Conservation (phyloP, 2,329 filamentous ascomycete species). For the Xylaria sp. region DNA sequence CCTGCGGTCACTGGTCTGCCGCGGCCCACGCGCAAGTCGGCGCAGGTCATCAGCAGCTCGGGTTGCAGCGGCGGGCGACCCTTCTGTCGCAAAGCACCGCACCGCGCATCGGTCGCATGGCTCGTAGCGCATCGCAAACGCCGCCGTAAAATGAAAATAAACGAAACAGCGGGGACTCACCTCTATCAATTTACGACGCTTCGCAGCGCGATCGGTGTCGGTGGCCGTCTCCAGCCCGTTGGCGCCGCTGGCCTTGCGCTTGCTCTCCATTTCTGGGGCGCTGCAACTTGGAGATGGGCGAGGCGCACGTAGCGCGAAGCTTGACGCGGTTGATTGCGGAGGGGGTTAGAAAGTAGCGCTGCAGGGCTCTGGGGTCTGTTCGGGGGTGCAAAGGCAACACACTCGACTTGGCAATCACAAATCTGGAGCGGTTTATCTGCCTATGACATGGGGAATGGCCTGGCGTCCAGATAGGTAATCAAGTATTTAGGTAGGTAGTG, state of each 20-base stretch:
- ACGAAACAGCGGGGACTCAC: slow-evolving; percentile 51
- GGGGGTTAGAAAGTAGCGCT: slow-evolving; percentile 29
- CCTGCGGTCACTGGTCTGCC: not conserved
- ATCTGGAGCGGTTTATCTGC: slow-evolving; percentile 2
- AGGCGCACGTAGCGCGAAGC: slow-evolving; percentile 37
- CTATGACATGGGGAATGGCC: slow-evolving; percentile 8
- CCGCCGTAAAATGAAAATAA: not conserved
- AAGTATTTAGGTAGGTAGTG: slow-evolving; percentile 6
- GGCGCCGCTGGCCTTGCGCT: slow-evolving; percentile 62
- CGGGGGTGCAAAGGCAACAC: slow-evolving; percentile 15
- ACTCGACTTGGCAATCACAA: slow-evolving; percentile 22
- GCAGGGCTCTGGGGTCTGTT: slow-evolving; percentile 24
- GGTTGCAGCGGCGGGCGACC: slow-evolving; percentile 2
- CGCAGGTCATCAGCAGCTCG: slow-evolving; percentile 12
- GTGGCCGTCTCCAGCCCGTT: slow-evolving; percentile 56
- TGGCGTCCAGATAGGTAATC: not conserved
- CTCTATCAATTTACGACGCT: slow-evolving; percentile 65
- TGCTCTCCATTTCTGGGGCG: slow-evolving; percentile 61
- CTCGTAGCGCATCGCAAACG: slow-evolving; percentile 26
- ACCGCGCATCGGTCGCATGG: slow-evolving; percentile 32
- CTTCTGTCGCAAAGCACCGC: slow-evolving; percentile 38
- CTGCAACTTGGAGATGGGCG: slow-evolving; percentile 27
- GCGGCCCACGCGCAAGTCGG: slow-evolving; percentile 21
- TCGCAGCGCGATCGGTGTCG: slow-evolving; percentile 64
- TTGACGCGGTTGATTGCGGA: slow-evolving; percentile 36